Evolutionary conservation across 2,329 filamentous ascomycete species (phyloP).

Genomic region (Colletotrichum sp.): DNA sequence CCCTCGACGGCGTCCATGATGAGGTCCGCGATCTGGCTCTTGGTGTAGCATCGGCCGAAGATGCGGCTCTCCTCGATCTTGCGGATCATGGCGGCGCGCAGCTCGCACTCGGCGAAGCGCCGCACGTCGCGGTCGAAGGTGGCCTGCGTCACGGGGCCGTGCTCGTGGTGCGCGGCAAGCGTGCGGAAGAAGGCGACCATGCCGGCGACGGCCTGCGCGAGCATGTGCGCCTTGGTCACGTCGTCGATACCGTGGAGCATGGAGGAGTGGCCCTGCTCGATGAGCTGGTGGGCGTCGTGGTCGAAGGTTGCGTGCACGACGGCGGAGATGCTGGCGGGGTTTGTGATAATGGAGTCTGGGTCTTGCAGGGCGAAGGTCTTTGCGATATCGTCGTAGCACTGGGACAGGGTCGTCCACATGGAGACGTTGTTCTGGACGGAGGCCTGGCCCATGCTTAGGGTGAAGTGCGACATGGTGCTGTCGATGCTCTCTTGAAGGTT

Average conservation of each 20-base stretch:
- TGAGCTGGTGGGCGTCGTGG: slow-evolving; percentile 33
- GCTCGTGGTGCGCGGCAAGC: slow-evolving; percentile 22
- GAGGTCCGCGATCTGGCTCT: slow-evolving; percentile 34
- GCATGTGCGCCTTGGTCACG: slow-evolving; percentile 35
- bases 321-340: slow-evolving; percentile 23
- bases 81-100: slow-evolving; percentile 32
- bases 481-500: slow-evolving; percentile 14
- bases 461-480: slow-evolving; percentile 21
- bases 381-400: slow-evolving; percentile 16
- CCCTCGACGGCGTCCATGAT: slow-evolving; percentile 33
- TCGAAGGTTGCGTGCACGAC: slow-evolving; percentile 39
- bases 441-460: slow-evolving; percentile 17
- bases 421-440: slow-evolving; percentile 18
- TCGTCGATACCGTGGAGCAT: slow-evolving; percentile 34
- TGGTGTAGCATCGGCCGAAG: slow-evolving; percentile 37
- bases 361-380: slow-evolving; percentile 17
- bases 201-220: slow-evolving; percentile 39
- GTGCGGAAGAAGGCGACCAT: slow-evolving; percentile 33
- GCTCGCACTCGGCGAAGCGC: slow-evolving; percentile 32
- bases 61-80: slow-evolving; percentile 33
- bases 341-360: slow-evolving; percentile 25
- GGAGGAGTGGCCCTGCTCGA: slow-evolving; percentile 29
- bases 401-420: slow-evolving; percentile 20
- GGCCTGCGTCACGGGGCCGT: slow-evolving; percentile 21
- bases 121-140: slow-evolving; percentile 31